A percentile compares a stretch with the other conserved stretches of the same genome.
Evolutionary conservation across 768 basidiomycete species (phyloP).

Genomic region (Termitomyces heimii): DNA sequence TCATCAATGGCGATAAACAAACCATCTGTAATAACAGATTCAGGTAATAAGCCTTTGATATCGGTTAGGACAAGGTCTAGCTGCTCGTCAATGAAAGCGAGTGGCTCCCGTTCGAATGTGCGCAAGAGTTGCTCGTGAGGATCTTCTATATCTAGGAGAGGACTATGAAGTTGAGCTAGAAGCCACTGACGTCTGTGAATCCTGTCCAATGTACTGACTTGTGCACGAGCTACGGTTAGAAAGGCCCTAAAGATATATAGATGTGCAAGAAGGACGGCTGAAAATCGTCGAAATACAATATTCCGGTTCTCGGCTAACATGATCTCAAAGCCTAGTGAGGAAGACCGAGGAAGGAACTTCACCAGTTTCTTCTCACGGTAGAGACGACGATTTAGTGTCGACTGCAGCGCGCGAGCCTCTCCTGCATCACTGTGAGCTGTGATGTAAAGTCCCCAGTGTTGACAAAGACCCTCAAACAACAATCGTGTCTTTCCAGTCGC

Average conservation of each 20-base stretch:
- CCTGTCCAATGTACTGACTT: not conserved
- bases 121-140: not conserved
- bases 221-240: not conserved
- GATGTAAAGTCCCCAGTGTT: not conserved
- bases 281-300: not conserved
- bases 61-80: not conserved
- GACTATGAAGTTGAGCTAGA: not conserved
- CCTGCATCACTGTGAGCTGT: not conserved
- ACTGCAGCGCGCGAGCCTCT: not conserved
- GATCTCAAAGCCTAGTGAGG: not conserved
- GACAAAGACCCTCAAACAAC: constrained; percentile 1
- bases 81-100: not conserved
- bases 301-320: not conserved
- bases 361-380: not conserved
- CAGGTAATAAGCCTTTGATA: not conserved
- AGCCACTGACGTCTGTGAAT: not conserved
- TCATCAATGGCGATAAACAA: not conserved
- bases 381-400: not conserved
- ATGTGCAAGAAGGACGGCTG: not conserved
- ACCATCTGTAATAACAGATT: not conserved
- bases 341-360: not conserved
- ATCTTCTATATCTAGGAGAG: not conserved
- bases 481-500: constrained; percentile 2
- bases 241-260: not conserved
- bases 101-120: not conserved